phyloP scores from a whole-genome alignment of 208 protist species.

The Leptomonas pyrrhocoris region DNA sequence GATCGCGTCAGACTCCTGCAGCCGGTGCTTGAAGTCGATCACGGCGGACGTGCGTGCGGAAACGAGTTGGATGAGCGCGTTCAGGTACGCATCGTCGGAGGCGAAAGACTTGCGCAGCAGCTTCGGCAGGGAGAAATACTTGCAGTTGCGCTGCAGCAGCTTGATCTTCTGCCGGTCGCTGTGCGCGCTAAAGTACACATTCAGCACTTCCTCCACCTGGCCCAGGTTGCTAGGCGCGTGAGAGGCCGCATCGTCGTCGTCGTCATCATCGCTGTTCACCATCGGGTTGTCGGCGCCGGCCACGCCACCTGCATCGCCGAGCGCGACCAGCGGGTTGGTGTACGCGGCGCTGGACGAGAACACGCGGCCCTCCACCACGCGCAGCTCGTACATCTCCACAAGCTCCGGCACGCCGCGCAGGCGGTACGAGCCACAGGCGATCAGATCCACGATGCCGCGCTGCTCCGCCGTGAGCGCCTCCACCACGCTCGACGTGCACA shows the following conservation, averaged over 20 bases:
- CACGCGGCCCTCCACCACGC: conserved; percentile 43
- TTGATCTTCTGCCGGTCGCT: conserved; percentile 29
- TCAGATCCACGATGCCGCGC: conserved; percentile 31
- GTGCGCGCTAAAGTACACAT: conserved; percentile 40
- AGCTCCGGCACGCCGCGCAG: conserved; percentile 57
- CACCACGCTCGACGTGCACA: conserved; percentile 50
- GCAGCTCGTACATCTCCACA: conserved; percentile 70
- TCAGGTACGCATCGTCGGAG: conserved; percentile 31
- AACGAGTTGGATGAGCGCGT: conserved; percentile 17
- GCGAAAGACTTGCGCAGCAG: conserved; percentile 16
- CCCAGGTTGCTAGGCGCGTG: conserved; percentile 3
- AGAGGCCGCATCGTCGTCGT: background rate
- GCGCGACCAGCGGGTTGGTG: conserved; percentile 20
- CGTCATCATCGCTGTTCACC: conserved; percentile 6
- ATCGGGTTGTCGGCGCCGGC: background rate
- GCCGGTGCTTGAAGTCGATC: conserved; percentile 28
- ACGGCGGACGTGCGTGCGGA: conserved; percentile 33
- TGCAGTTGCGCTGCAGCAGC: conserved; percentile 31
- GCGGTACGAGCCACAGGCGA: conserved; percentile 35
- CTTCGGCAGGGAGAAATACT: conserved; percentile 26
- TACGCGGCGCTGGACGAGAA: conserved; percentile 13
- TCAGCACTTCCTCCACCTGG: conserved; percentile 24
- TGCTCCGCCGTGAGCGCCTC: conserved; percentile 29
- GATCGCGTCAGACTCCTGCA: conserved; percentile 3
- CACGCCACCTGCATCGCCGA: background rate